These are phyloP conservation scores for Endocalyx cinctus DNA, from an alignment of 2,329 filamentous ascomycete genomes.

Conservation along the genomic window DNA sequence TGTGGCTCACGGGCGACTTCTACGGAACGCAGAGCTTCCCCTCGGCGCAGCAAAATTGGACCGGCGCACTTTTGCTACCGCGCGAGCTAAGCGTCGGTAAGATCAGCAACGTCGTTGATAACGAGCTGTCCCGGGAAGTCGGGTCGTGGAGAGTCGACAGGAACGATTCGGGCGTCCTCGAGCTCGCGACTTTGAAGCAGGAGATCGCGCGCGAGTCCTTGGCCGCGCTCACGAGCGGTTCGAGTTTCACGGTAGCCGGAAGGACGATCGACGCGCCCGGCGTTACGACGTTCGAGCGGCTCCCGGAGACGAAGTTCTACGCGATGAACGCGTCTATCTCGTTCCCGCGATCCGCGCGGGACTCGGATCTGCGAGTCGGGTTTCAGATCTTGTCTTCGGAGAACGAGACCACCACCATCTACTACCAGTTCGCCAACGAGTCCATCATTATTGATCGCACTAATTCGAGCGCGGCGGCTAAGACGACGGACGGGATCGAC, in stretches of 20 bases:
- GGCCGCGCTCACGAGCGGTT: conserved; percentile 24
- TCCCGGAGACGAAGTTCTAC: conserved; percentile 32
- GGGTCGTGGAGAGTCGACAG: conserved; percentile 33
- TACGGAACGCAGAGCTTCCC: conserved; percentile 35
- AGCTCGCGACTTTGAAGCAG: conserved; percentile 33
- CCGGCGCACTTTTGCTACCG: conserved; percentile 36
- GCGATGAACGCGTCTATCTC: conserved; percentile 31
- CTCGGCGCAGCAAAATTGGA: conserved; percentile 38
- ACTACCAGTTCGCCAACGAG: conserved; percentile 42
- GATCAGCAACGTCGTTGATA: conserved; percentile 35
- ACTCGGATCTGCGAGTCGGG: conserved; percentile 31
- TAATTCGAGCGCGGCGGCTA: conserved; percentile 35
- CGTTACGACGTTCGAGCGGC: conserved; percentile 9
- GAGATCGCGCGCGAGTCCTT: conserved; percentile 33
- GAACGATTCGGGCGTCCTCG: conserved; percentile 27
- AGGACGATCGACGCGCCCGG: conserved; percentile 14
- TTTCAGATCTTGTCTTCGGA: conserved; percentile 36
- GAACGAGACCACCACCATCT: conserved; percentile 35
- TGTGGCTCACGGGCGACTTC: conserved; percentile 40
- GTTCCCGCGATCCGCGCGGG: conserved; percentile 31
- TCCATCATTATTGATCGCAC: conserved; percentile 35
- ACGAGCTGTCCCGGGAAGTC: conserved; percentile 32
- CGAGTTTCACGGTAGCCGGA: conserved; percentile 17
- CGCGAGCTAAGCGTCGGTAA: conserved; percentile 37
- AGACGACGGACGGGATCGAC: conserved; percentile 33